Base-by-base conservation (phyloP, 331 rosid species). In the Acacia pycnantha region DNA sequence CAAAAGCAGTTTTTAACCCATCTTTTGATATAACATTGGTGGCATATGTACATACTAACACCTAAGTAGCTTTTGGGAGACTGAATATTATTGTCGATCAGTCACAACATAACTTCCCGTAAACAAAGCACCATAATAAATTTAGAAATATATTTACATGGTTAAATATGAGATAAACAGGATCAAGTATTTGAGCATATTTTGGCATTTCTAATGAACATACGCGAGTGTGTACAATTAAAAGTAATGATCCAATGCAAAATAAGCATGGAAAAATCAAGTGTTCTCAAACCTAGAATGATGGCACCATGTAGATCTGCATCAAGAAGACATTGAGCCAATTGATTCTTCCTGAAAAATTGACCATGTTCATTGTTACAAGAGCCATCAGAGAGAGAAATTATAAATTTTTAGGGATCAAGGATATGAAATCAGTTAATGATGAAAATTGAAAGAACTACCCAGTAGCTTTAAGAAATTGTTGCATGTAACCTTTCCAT, bases 271-370 rank as follows among this genome's bases (percentile, higher is more conserved):
- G 70, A 13, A 73, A 62, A 58, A 26, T 77, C 31, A 70, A 70
- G 69, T 74, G 74, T n/a, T 70, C 26, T 35, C 73, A 33, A 53
- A 95, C 98, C 98, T 88, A 86, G 74, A 83, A 95, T 88, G 79
- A 83, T 71, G 61, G 98, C 98, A 78, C 98, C 97, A 40, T 95
- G 97, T 72, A 95, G 92, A 87, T 95, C 97, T 62, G 96, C 98
- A 59, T 70, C 83, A 54, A 95, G 87, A 71, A 95, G 88, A 88
- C 86, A 83, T 22, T 89, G 98, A 85, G 97, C 92, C 85, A 92
- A 64, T 80, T 91, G 94, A 78, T 83, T 87, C 83, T 88, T 87
- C 89, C 98, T 95, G 89, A 47, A 82, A 85, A 69, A 85, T 84
- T 77, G 67, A 80, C 77, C 69, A 82, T 19, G 74, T 78, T 50